Conservation (phyloP, 2,329 filamentous ascomycete species). For the Huntiella bhutanensis region DNA sequence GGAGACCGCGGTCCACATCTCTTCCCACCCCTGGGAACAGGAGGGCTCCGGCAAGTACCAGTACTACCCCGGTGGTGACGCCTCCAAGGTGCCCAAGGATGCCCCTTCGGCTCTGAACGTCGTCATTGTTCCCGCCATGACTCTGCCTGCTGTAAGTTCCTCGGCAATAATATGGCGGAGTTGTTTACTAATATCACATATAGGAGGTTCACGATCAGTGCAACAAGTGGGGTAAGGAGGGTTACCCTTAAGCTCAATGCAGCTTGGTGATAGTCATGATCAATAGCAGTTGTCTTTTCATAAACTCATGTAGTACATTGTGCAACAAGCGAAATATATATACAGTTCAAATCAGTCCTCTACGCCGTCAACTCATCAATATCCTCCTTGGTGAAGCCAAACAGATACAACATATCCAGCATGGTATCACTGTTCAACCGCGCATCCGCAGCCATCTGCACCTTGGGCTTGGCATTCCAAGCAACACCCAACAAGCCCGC, state of each 20-base stretch:
- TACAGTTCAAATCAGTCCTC: not conserved
- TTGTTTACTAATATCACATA: not conserved
- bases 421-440: conserved; percentile 53
- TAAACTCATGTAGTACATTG: too few relatives aligned
- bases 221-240: conserved; percentile 99
- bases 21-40: conserved; percentile 84
- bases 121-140: conserved; percentile 85
- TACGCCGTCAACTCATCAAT: conserved; percentile 26
- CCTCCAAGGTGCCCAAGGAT: conserved; percentile 56
- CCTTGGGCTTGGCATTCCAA: conserved; percentile 67
- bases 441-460: conserved; percentile 58
- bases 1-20: conserved; percentile 58
- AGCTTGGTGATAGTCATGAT: too few relatives aligned
- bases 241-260: conserved; percentile 38
- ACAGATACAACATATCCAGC: conserved; percentile 52
- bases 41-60: conserved; percentile 48
- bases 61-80: conserved; percentile 75
- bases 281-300: too few relatives aligned
- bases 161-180: not conserved
- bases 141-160: conserved; percentile 58
- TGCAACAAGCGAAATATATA: not conserved
- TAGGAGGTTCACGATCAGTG: conserved; percentile 86
- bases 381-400: conserved; percentile 53
- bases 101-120: conserved; percentile 91
- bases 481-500: conserved; percentile 56